Base-by-base conservation (phyloP, 805 yeast species). In the Candida qinlingensis region DNA sequence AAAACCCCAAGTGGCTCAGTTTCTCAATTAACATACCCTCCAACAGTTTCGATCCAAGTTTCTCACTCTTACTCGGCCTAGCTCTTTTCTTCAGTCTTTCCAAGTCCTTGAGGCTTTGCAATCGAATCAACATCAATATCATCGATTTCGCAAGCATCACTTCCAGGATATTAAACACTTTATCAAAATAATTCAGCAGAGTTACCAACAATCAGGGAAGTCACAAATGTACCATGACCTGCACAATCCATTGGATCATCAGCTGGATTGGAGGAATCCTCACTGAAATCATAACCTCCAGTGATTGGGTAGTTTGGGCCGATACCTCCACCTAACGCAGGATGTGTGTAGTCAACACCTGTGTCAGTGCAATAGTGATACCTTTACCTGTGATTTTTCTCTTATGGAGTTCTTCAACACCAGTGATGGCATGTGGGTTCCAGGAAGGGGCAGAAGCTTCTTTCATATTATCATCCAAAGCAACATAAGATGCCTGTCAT, bases 181-280 rank as follows among this genome's bases (percentile, higher is more conserved):
- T 19, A 3, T 19, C 19, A 19, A 19, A 19, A 19, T 19, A 3
- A 19, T 19, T 19, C 19, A 19, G 19, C 44, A n/a, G 48, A 44
- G 25, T 52, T 39, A 31, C 49, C 53, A 37, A 52, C 41, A 19
- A 52, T 52, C 34, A 52, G 39, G 13, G 57, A 54, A 11, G 57
- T 43, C 7, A 52, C 55, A 38, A 52, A 54, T 10, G 55, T 52
- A 42, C 57, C 55, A 37, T 54, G 57, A 28, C 57, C 57, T 7
- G 34, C 47, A 48, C 55, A 52, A 42, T 54, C 57, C 45, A 48
- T 49, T 34, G 55, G 55, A 25, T 54, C 54, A 9, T 25, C 7
- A 10, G 44, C 11, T 30, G 58, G 56, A 29, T 48, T 46, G 3
- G 35, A 6, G 1, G 42, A 27, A 25, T 48, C 47, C 2, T 26